Evolutionary conservation across 176 grass and related monocot species (phyloP).

Genomic region (Oryza australiensis): DNA sequence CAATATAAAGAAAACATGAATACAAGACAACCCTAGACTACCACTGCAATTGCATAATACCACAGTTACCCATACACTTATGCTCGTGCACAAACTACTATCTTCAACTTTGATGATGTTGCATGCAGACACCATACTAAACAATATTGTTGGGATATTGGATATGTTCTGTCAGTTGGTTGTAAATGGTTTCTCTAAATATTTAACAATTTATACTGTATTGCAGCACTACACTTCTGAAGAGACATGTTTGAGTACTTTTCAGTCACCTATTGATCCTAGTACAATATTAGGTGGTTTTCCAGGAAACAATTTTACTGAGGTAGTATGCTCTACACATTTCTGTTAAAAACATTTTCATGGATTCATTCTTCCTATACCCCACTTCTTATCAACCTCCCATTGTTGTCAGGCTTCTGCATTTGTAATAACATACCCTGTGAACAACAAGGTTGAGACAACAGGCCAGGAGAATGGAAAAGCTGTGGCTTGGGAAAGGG

Average conservation of each 20-base stretch:
- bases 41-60: not conserved
- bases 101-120: not conserved
- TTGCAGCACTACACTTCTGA: conserved; percentile 97
- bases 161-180: conserved; percentile 14
- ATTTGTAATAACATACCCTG: conserved; percentile 94
- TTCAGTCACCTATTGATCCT: conserved; percentile 86
- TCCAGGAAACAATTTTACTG: conserved; percentile 77
- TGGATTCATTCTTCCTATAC: conserved; percentile 1
- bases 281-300: conserved; percentile 89
- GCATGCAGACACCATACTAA: not conserved
- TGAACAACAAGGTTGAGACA: conserved; percentile 85
- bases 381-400: conserved; percentile 23
- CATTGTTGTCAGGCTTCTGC: conserved; percentile 73
- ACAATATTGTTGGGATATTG: conserved; percentile 9
- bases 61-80: not conserved
- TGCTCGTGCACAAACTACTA: not conserved
- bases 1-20: not conserved
- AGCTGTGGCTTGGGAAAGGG: conserved; percentile 91
- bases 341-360: conserved; percentile 5
- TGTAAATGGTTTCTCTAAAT: conserved; percentile 21
- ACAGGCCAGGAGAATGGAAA: conserved; percentile 70
- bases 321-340: conserved; percentile 55
- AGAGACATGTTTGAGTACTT: conserved; percentile 81
- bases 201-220: conserved; percentile 30
- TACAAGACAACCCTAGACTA: not conserved